Evolutionary conservation across 495 filamentous ascomycete species (phyloP).

Genomic region (Staphylotrichum longicolle): DNA sequence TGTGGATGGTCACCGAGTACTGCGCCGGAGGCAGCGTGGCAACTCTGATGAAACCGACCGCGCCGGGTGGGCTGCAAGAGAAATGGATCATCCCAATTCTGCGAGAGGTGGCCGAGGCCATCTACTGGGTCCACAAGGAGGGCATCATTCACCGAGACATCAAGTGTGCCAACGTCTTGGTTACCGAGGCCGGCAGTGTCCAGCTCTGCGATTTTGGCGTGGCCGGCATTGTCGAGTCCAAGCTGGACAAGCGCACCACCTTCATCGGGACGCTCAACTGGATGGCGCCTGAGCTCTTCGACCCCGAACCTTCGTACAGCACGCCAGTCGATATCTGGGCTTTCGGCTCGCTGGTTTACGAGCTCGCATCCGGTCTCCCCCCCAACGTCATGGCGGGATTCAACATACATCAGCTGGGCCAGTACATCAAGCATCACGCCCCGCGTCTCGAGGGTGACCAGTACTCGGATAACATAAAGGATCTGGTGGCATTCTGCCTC

Average conservation of each 20-base stretch:
- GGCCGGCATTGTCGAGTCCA: slow-evolving; percentile 79
- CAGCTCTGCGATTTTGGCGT: slow-evolving; percentile 97
- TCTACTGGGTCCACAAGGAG: slow-evolving; percentile 83
- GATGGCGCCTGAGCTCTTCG: slow-evolving; percentile 92
- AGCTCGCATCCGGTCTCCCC: slow-evolving; percentile 86
- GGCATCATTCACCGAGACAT: slow-evolving; percentile 96
- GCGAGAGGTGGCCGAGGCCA: slow-evolving; percentile 78
- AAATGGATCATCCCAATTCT: slow-evolving; percentile 88
- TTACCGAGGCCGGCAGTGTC: slow-evolving; percentile 80
- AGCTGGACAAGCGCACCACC: slow-evolving; percentile 81
- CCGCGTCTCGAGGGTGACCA: slow-evolving; percentile 73
- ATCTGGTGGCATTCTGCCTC: slow-evolving; percentile 76
- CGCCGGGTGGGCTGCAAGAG: slow-evolving; percentile 75
- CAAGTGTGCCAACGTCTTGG: slow-evolving; percentile 90
- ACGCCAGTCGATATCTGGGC: slow-evolving; percentile 92
- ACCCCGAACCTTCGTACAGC: slow-evolving; percentile 54
- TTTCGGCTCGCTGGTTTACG: slow-evolving; percentile 84
- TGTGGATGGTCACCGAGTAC: slow-evolving; percentile 97
- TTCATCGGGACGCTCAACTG: slow-evolving; percentile 94
- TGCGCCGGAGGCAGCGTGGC: slow-evolving; percentile 94
- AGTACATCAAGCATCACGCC: slow-evolving; percentile 58
- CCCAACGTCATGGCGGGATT: slow-evolving; percentile 60
- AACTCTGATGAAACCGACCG: slow-evolving; percentile 66
- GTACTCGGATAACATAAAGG: slow-evolving; percentile 71
- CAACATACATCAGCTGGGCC: slow-evolving; percentile 53